Conservation (phyloP, 2,329 filamentous ascomycete genomes). For the Aspergillus uvarum region DNA sequence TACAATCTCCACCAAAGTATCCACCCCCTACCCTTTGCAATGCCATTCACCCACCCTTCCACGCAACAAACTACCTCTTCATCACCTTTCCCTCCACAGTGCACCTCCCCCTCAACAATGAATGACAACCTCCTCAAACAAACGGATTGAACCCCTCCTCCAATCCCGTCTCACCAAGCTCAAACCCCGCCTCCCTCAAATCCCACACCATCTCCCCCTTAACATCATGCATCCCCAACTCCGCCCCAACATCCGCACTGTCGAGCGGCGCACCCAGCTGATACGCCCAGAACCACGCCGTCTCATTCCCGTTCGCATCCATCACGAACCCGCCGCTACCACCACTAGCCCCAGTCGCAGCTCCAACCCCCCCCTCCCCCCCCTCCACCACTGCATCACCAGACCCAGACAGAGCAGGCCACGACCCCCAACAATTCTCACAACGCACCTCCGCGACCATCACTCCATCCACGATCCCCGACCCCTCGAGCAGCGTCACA, state of each 20-base stretch:
- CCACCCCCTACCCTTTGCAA: too few species aligned
- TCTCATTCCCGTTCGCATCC: not conserved
- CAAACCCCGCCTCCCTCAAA: not conserved
- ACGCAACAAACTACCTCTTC: too few species aligned
- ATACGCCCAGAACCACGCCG: not conserved
- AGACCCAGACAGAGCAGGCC: not conserved
- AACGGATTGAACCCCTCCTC: not conserved
- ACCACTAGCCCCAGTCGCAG: not conserved
- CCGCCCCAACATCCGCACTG: not conserved
- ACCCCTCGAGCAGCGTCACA: not conserved
- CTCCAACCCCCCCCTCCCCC: too few species aligned
- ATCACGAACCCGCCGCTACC: not conserved
- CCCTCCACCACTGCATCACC: not conserved
- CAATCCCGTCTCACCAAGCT: not conserved
- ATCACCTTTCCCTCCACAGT: too few species aligned
- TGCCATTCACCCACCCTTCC: too few species aligned
- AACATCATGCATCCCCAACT: constrained; percentile 3
- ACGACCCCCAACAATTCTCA: not conserved
- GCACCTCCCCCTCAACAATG: too few species aligned
- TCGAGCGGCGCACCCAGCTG: not conserved
- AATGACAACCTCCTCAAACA: not conserved
- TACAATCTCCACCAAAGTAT: too few species aligned
- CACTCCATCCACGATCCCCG: not conserved
- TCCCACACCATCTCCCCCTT: not conserved
- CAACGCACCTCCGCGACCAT: not conserved